Conservation (phyloP, 768 basidiomycete genomes). For the Calocera cornea region DNA sequence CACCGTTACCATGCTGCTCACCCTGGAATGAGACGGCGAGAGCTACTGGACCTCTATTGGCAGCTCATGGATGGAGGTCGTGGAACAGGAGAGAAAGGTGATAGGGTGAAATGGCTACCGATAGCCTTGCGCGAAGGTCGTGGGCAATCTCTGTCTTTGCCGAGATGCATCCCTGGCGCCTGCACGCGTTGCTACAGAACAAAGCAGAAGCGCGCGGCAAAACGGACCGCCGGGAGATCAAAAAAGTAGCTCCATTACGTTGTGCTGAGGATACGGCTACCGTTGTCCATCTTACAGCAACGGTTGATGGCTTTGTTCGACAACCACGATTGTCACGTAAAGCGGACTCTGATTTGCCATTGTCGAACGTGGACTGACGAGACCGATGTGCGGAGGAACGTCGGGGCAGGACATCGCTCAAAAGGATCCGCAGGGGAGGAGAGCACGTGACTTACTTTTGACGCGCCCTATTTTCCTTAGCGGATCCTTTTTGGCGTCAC, state of each 20-base stretch:
- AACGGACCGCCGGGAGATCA: not conserved
- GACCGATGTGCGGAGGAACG: no score
- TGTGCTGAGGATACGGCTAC: not conserved
- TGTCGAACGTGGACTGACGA: no score
- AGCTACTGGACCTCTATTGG: not conserved
- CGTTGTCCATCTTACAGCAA: no score
- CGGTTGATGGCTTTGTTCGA: no score
- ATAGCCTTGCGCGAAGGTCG: not conserved
- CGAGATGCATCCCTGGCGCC: not conserved
- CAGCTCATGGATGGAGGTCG: not conserved
- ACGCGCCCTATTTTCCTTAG: constrained; percentile 1
- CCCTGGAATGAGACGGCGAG: not conserved
- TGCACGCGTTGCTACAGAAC: constrained; percentile 1
- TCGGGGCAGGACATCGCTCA: no score
- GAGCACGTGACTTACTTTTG: not conserved
- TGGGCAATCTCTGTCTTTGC: not conserved
- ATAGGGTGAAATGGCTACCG: not conserved
- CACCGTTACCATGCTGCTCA: not conserved
- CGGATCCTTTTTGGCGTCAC: not conserved
- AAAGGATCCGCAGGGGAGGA: not conserved
- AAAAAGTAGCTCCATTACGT: not conserved
- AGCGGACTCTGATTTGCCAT: no score
- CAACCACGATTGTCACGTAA: no score
- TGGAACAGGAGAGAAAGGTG: not conserved
- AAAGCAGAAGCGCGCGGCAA: not conserved